A percentile compares a stretch with the other conserved stretches of the same genome.
phyloP scores from a whole-genome alignment of 495 filamentous ascomycete species.

The Penicillium odoratum region DNA sequence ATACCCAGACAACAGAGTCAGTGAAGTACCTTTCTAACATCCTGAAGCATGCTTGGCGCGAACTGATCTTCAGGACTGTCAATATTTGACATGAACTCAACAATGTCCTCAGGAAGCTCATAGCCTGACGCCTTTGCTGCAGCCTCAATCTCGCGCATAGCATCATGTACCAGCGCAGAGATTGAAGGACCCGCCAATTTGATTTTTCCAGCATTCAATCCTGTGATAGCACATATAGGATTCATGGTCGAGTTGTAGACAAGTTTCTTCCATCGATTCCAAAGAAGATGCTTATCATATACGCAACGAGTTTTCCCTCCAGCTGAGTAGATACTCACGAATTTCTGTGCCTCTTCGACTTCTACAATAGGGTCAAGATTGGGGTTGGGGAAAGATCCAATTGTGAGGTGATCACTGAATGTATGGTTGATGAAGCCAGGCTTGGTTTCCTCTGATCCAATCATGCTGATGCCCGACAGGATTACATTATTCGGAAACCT shows the following conservation, averaged over 20 bases:
- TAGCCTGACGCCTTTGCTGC: slow-evolving; percentile 26
- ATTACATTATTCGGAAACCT: neutral
- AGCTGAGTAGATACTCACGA: slow-evolving; percentile 39
- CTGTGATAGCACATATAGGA: slow-evolving; percentile 12
- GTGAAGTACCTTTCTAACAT: slow-evolving; percentile 1
- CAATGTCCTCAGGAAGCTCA: slow-evolving; percentile 31
- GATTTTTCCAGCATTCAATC: slow-evolving; percentile 14
- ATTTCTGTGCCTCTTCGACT: slow-evolving; percentile 30
- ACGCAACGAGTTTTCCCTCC: slow-evolving; percentile 26
- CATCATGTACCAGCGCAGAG: slow-evolving; percentile 9
- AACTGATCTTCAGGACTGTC: neutral
- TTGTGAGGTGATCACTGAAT: slow-evolving; percentile 28
- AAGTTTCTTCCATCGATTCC: slow-evolving; percentile 45
- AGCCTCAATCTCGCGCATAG: slow-evolving; percentile 18
- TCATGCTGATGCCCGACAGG: slow-evolving; percentile 1
- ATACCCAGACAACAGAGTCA: neutral
- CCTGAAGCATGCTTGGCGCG: slow-evolving; percentile 4
- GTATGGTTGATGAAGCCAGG: neutral
- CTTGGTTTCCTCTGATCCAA: neutral
- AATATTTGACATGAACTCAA: slow-evolving; percentile 15
- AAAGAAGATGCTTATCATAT: slow-evolving; percentile 34
- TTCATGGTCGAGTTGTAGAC: slow-evolving; percentile 21
- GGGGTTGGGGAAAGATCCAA: slow-evolving; percentile 48
- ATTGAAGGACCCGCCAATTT: slow-evolving; percentile 7
- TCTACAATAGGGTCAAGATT: slow-evolving; percentile 9